Evolutionary conservation across 1,284 basidiomycete species (phyloP), one percentile per base, ranked within the genome.

Genomic region (Ustilago loliicola): DNA sequence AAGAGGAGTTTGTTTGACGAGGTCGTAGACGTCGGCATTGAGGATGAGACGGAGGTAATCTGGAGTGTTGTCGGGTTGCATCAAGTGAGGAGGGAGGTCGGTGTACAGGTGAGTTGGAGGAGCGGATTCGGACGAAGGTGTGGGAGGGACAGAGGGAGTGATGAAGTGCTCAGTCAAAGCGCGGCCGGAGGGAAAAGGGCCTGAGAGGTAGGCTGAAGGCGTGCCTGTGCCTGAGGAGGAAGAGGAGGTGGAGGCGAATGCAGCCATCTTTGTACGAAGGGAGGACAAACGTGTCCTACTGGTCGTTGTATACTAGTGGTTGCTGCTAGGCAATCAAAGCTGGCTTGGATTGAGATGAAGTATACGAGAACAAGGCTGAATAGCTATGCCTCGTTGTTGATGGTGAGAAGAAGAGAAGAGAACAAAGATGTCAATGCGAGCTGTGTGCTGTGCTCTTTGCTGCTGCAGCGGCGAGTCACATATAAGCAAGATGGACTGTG

Each of bases 1-100:
- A 48, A 99, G 90, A 0, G 96, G 96, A 0, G 96, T 98, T 87
- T 96, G 94, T 80, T 93, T 91, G 79, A 98, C 88, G 80, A 98
- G 92, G 67, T 96, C 93, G 87, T 99, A 98, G 63, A 98, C 94
- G 87, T 96, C 95, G 23, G 96, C 92, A 55, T 92, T 93, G 64
- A 98, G 90, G 85, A 97, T 98, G 77, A 99, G 91, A 50, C 93
- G 90, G 38, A 99, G 90, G 86, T 99, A 99, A 87, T 99, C 96
- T 0, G 96, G 96, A 8, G 92, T 92, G 50, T 91, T 90, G 69
- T 90, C 89, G 0, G 91, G 87, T 5, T 93, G 88, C 29, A 94
- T 88, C 78, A 90, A 87, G 80, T 95, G 92, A 32, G 89, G 87
- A 0, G 91, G 87, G 3, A 95, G 90, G 23, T 92, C 89, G 34